Conservation (phyloP, 2,329 filamentous ascomycete genomes). For the Venturia carpophila region DNA sequence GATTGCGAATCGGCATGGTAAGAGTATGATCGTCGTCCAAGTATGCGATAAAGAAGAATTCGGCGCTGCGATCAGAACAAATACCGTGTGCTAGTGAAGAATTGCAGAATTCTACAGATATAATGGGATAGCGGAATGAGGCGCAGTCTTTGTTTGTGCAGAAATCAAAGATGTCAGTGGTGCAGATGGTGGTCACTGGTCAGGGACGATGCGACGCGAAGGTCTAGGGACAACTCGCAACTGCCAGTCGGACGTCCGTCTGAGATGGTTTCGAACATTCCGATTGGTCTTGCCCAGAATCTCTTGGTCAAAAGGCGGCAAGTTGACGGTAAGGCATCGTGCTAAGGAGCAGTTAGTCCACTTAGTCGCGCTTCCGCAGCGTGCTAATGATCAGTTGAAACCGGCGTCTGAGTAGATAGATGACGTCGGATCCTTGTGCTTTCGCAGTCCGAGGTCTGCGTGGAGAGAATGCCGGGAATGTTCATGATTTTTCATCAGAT, state of each 20-base stretch:
- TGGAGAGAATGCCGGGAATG: neutral
- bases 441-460: neutral
- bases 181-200: neutral
- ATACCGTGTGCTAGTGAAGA: neutral
- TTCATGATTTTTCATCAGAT: neutral
- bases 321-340: neutral
- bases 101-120: neutral
- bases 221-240: neutral
- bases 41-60: conserved; percentile 4
- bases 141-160: neutral
- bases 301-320: neutral
- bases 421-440: neutral
- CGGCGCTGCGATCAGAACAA: neutral
- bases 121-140: neutral
- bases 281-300: neutral
- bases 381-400: neutral
- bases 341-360: too few species aligned
- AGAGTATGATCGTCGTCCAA: neutral
- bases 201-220: conserved; percentile 5
- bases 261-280: neutral
- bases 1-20: conserved; percentile 15
- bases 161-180: conserved; percentile 8
- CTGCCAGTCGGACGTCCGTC: neutral
- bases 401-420: neutral
- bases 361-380: neutral